Conservation (phyloP, 176 grass and related monocot genomes). For the Musa beccarii region DNA sequence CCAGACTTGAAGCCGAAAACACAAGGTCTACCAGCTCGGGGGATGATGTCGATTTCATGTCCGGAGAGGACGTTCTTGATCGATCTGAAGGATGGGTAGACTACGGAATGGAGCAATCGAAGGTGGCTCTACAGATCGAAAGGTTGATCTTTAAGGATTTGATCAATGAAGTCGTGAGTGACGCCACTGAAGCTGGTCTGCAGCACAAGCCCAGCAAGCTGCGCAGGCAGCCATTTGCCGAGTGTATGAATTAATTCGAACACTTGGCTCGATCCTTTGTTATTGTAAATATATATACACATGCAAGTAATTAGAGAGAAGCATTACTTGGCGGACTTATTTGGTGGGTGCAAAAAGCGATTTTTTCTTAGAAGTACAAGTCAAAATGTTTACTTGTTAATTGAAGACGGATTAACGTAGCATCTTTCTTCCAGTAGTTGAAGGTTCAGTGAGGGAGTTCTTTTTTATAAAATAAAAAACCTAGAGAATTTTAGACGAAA, state of each 20-base stretch:
- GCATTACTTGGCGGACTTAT: too few species aligned
- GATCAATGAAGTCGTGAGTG: constrained; percentile 44
- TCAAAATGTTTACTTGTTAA: too few species aligned
- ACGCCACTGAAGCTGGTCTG: constrained; percentile 20
- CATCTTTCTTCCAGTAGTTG: too few species aligned
- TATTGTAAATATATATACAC: too few species aligned
- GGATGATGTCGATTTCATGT: constrained; percentile 31
- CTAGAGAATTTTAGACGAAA: too few species aligned
- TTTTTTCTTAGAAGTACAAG: too few species aligned
- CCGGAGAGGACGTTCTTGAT: constrained; percentile 28
- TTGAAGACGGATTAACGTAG: too few species aligned
- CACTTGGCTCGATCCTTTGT: too few species aligned
- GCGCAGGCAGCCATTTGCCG: constrained; percentile 38
- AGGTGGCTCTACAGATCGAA: constrained; percentile 58
- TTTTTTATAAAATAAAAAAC: too few species aligned
- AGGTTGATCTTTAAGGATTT: constrained; percentile 68
- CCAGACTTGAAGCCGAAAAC: constrained; percentile 26
- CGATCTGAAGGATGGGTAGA: constrained; percentile 49
- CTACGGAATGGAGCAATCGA: constrained; percentile 30
- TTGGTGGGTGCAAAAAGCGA: too few species aligned
- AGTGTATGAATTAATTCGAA: neutral
- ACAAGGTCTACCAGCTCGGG: constrained; percentile 31
- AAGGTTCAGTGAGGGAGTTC: too few species aligned
- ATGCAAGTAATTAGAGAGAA: too few species aligned
- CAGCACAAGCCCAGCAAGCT: constrained; percentile 31